phyloP scores from a whole-genome alignment of 2,329 filamentous ascomycete species.

The Nemania diffusa region DNA sequence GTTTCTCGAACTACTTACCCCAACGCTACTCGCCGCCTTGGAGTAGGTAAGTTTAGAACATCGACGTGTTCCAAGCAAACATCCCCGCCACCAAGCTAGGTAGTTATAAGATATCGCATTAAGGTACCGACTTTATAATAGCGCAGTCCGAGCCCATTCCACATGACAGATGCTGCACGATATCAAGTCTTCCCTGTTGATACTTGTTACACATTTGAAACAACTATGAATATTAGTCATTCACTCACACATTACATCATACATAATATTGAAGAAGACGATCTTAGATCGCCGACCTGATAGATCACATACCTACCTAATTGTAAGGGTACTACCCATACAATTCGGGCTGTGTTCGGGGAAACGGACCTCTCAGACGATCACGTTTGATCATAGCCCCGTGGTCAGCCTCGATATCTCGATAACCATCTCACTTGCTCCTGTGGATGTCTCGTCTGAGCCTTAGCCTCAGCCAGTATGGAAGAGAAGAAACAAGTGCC shows the following conservation, averaged over 20 bases:
- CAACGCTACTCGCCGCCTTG: constrained; percentile 10
- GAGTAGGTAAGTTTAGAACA: background rate
- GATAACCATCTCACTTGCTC: background rate
- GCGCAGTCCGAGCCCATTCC: constrained; percentile 17
- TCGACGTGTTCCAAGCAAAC: background rate
- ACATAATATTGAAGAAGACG: background rate
- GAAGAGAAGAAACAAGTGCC: background rate
- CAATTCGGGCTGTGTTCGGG: background rate
- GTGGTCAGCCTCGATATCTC: constrained; percentile 7
- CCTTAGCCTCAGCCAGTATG: background rate
- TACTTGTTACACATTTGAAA: constrained; percentile 5
- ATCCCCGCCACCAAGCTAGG: background rate
- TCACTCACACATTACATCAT: background rate
- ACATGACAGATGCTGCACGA: background rate
- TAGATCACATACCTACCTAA: background rate
- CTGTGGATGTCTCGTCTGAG: background rate
- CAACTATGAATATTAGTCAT: background rate
- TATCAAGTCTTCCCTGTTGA: constrained; percentile 1
- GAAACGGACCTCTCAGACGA: constrained; percentile 2
- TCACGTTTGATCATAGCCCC: constrained; percentile 8
- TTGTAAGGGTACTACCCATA: background rate
- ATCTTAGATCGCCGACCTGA: background rate
- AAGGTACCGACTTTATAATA: constrained; percentile 4
- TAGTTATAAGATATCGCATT: constrained; percentile 5
- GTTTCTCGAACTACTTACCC: background rate